A percentile compares a stretch with the other conserved stretches of the same genome.
Conservation (phyloP, 352 stramenopile species). For the Phytophthora multivora region DNA sequence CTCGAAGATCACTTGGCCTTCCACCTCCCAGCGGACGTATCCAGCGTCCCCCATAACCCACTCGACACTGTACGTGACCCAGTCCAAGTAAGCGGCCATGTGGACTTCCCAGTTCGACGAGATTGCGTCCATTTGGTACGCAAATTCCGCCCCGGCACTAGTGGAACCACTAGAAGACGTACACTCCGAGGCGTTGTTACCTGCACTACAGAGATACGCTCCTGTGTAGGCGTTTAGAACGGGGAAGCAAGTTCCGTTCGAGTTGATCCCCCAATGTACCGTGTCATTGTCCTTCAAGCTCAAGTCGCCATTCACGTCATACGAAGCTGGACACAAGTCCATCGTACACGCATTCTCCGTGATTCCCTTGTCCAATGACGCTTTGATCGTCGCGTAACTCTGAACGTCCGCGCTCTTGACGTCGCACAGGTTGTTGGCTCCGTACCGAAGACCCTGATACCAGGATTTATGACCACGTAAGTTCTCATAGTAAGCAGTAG, state of each 20-base stretch:
- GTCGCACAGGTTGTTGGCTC: slow-evolving; percentile 61
- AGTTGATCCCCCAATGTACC: slow-evolving; percentile 59
- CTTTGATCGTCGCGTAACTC: slow-evolving; percentile 40
- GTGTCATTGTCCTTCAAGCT: slow-evolving; percentile 42
- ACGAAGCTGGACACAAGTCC: slow-evolving; percentile 47
- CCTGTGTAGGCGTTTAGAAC: slow-evolving; percentile 1
- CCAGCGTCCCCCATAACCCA: slow-evolving; percentile 53
- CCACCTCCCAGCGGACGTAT: slow-evolving; percentile 68
- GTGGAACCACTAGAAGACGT: slow-evolving; percentile 51
- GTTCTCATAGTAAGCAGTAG: slow-evolving; percentile 41
- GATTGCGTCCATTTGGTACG: slow-evolving; percentile 79
- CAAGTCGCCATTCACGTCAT: slow-evolving; percentile 60
- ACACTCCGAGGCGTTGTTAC: slow-evolving; percentile 35
- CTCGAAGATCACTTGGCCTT: slow-evolving; percentile 57
- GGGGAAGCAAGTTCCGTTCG: slow-evolving; percentile 65
- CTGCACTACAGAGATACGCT: slow-evolving; percentile 53
- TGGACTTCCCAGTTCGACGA: slow-evolving; percentile 77
- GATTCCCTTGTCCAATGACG: slow-evolving; percentile 44
- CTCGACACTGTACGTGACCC: slow-evolving; percentile 61
- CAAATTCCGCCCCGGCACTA: slow-evolving; percentile 37
- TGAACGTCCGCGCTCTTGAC: slow-evolving; percentile 30
- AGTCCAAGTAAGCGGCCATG: slow-evolving; percentile 73
- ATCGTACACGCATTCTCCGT: slow-evolving; percentile 54
- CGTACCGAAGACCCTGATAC: slow-evolving; percentile 71
- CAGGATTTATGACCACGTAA: slow-evolving; percentile 60